A percentile compares a stretch with the other conserved stretches of the same genome.
phyloP scores from a whole-genome alignment of 345 rosid species.

The Trapa bicornis region DNA sequence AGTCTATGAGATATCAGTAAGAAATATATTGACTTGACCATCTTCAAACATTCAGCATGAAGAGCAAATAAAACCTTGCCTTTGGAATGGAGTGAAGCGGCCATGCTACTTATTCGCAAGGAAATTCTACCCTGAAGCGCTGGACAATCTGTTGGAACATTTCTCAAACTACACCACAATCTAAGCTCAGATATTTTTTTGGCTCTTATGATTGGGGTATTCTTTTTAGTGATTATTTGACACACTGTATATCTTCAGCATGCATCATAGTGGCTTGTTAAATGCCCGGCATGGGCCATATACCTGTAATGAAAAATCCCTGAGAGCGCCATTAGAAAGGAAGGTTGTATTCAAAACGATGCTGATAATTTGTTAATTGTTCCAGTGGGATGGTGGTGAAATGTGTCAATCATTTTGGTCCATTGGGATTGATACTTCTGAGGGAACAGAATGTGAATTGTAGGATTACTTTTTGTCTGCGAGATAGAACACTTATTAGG shows the following conservation, averaged over 20 bases:
- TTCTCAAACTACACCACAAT: conserved; percentile 63
- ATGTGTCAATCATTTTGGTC: background rate
- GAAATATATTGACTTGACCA: background rate
- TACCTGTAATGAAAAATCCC: conserved; percentile 10
- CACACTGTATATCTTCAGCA: conserved; percentile 25
- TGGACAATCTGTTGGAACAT: conserved; percentile 52
- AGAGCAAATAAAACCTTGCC: conserved; percentile 49
- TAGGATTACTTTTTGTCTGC: background rate
- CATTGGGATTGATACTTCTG: background rate
- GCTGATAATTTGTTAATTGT: conserved; percentile 24
- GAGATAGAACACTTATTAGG: conserved; percentile 11
- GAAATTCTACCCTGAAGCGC: conserved; percentile 69
- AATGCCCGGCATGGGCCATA: conserved; percentile 11
- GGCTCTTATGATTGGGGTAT: conserved; percentile 16
- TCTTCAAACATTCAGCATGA: conserved; percentile 31
- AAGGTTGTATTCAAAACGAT: conserved; percentile 18
- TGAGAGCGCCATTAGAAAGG: conserved; percentile 14
- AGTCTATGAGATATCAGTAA: background rate
- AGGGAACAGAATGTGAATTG: conserved; percentile 13
- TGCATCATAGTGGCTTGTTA: conserved; percentile 15
- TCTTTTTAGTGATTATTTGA: conserved; percentile 21
- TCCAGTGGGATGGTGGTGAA: conserved; percentile 9
- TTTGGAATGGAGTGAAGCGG: conserved; percentile 86
- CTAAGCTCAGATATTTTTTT: conserved; percentile 28
- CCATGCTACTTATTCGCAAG: conserved; percentile 94